phyloP scores from a whole-genome alignment of 2,329 filamentous ascomycete genomes.

The Aspergillus spinulosporus region DNA sequence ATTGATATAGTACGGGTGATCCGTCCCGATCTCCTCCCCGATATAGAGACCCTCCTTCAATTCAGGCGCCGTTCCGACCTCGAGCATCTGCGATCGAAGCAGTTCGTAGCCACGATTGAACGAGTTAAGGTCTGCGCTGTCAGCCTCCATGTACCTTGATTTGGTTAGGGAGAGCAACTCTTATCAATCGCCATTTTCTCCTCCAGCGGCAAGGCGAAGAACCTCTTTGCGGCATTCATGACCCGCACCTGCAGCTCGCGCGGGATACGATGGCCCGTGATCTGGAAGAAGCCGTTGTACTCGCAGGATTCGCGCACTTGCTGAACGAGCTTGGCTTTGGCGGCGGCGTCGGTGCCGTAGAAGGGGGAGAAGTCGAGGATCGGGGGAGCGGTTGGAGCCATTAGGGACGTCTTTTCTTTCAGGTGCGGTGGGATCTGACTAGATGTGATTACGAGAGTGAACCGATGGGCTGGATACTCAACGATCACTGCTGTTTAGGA shows the following conservation, averaged over 20 bases:
- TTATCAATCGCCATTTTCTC: slow-evolving; percentile 44
- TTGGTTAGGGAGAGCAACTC: slow-evolving; percentile 20
- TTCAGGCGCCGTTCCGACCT: slow-evolving; percentile 45
- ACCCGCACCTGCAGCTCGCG: slow-evolving; percentile 40
- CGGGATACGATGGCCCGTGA: slow-evolving; percentile 45
- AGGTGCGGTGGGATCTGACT: too few relatives aligned
- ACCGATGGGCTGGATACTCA: too few relatives aligned
- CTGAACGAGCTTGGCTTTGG: slow-evolving; percentile 32
- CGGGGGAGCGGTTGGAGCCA: slow-evolving; percentile 28
- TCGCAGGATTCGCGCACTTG: slow-evolving; percentile 29
- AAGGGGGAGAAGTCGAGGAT: slow-evolving; percentile 38
- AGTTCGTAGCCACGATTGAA: slow-evolving; percentile 49
- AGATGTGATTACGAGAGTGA: too few relatives aligned
- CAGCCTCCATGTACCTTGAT: too few relatives aligned
- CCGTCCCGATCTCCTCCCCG: slow-evolving; percentile 42
- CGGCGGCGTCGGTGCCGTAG: slow-evolving; percentile 30
- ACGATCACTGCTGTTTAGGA: too few relatives aligned
- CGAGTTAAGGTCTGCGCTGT: slow-evolving; percentile 35
- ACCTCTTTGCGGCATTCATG: slow-evolving; percentile 42
- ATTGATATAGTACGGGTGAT: slow-evolving; percentile 41
- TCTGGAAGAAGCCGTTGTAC: slow-evolving; percentile 49
- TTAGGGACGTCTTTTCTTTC: background rate
- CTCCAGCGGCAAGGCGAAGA: slow-evolving; percentile 44
- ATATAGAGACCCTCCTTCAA: slow-evolving; percentile 49
- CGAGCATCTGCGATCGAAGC: slow-evolving; percentile 45